These are phyloP conservation scores for Thamnidium elegans DNA, from an alignment of 192 early-diverging fungal species.

Conservation along the genomic window DNA sequence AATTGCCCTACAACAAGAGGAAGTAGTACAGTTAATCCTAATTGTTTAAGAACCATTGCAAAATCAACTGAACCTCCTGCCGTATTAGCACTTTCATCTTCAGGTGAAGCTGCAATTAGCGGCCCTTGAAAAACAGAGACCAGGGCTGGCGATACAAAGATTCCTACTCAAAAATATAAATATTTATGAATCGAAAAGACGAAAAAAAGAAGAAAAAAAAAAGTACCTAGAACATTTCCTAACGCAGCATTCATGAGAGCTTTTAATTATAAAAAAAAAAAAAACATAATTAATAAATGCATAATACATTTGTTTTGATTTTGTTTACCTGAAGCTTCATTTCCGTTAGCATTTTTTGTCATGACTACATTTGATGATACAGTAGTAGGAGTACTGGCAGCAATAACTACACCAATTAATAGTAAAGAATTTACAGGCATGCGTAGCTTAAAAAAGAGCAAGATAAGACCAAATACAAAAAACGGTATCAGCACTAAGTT, in stretches of 20 bases:
- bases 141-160: slow-evolving; percentile 56
- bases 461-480: slow-evolving; percentile 54
- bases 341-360: slow-evolving; percentile 67
- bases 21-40: slow-evolving; percentile 59
- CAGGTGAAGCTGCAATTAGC: slow-evolving; percentile 13
- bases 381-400: slow-evolving; percentile 65
- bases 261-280: slow-evolving; percentile 1
- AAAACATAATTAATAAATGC: background rate
- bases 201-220: background rate
- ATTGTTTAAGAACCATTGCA: slow-evolving; percentile 46
- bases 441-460: slow-evolving; percentile 46
- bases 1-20: slow-evolving; percentile 63
- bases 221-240: slow-evolving; percentile 52
- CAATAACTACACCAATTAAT: slow-evolving; percentile 61
- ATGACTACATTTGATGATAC: slow-evolving; percentile 78
- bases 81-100: slow-evolving; percentile 17
- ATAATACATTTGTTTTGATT: background rate
- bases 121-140: slow-evolving; percentile 48
- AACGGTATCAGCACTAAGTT: slow-evolving; percentile 58
- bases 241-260: slow-evolving; percentile 67
- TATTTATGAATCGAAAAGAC: background rate
- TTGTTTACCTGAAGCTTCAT: slow-evolving; percentile 50
- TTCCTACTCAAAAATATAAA: slow-evolving; percentile 22
- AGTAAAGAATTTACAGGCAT: slow-evolving; percentile 50
- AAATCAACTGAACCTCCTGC: slow-evolving; percentile 41